phyloP scores from a whole-genome alignment of 2,329 filamentous ascomycete genomes.

The Erysiphe neolycopersici region DNA sequence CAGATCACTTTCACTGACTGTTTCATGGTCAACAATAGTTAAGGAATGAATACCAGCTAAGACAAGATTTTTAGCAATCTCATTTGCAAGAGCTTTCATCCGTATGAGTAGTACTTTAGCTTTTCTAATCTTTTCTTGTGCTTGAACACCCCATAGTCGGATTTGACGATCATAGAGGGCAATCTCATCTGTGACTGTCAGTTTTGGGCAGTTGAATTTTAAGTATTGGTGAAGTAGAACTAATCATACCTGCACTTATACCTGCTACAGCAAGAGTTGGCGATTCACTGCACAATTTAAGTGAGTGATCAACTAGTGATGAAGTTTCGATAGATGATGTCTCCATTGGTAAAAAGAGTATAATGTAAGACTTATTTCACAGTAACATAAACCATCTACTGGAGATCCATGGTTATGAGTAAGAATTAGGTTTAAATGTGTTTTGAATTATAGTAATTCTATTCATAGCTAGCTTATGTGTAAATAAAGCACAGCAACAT shows the following conservation, averaged over 20 bases:
- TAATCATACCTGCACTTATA: conserved; percentile 15
- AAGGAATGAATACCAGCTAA: conserved; percentile 77
- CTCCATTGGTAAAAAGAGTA: no score
- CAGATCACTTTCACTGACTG: conserved; percentile 53
- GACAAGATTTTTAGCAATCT: conserved; percentile 92
- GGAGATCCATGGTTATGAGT: no score
- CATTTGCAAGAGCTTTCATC: conserved; percentile 67
- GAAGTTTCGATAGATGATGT: no score
- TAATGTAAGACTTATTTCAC: no score
- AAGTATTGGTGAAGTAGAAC: not conserved
- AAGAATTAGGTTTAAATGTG: no score
- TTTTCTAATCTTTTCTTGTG: conserved; percentile 73
- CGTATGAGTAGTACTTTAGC: conserved; percentile 78
- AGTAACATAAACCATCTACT: no score
- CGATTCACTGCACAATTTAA: no score
- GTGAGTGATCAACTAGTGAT: no score
- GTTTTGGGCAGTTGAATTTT: not conserved
- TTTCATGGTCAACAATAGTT: conserved; percentile 58
- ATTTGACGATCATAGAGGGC: conserved; percentile 95
- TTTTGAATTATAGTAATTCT: no score
- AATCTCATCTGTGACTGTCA: conserved; percentile 45
- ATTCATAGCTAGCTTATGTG: no score
- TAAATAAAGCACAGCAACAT: no score
- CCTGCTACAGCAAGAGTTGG: conserved; percentile 4
- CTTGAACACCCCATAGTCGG: conserved; percentile 85